A percentile compares a stretch with the other conserved stretches of the same genome.
These are phyloP conservation scores for Thermochaetoides dissita DNA, from an alignment of 2,329 filamentous ascomycete species.

Conservation along the genomic window DNA sequence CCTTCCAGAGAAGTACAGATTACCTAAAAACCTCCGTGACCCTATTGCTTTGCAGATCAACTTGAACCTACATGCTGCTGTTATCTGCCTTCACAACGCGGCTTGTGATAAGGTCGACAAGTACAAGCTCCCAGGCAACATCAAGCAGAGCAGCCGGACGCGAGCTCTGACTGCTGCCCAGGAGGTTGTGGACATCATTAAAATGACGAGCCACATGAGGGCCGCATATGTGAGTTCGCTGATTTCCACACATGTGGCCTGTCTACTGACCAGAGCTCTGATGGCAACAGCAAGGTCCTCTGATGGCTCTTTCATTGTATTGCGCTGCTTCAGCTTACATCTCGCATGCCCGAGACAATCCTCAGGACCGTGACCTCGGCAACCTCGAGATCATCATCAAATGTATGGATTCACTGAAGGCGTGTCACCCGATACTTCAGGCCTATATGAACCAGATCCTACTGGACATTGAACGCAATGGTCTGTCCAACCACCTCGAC, in stretches of 20 bases:
- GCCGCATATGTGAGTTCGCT: conserved; percentile 45
- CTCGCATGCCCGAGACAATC: conserved; percentile 55
- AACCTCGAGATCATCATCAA: conserved; percentile 62
- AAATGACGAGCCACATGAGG: conserved; percentile 59
- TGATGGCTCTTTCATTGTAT: conserved; percentile 72
- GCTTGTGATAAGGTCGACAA: conserved; percentile 73
- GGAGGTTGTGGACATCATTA: conserved; percentile 74
- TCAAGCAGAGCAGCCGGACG: conserved; percentile 57
- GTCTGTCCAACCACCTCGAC: conserved; percentile 18
- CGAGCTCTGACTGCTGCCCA: conserved; percentile 68
- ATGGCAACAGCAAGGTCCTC: conserved; percentile 52
- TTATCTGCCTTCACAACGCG: conserved; percentile 80
- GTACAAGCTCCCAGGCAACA: conserved; percentile 44
- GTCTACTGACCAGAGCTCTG: not conserved
- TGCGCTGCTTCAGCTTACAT: conserved; percentile 74
- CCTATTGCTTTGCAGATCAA: conserved; percentile 69
- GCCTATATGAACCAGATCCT: conserved; percentile 77
- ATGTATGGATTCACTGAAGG: conserved; percentile 64
- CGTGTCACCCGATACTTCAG: conserved; percentile 60
- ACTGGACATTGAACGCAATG: conserved; percentile 56
- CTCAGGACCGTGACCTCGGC: conserved; percentile 30
- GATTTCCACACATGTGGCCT: not conserved
- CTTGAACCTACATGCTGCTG: conserved; percentile 74
- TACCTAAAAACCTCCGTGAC: conserved; percentile 56
- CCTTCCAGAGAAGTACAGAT: conserved; percentile 57